Evolutionary conservation across 768 basidiomycete genomes (phyloP).

Genomic region (Pisolithus albus): DNA sequence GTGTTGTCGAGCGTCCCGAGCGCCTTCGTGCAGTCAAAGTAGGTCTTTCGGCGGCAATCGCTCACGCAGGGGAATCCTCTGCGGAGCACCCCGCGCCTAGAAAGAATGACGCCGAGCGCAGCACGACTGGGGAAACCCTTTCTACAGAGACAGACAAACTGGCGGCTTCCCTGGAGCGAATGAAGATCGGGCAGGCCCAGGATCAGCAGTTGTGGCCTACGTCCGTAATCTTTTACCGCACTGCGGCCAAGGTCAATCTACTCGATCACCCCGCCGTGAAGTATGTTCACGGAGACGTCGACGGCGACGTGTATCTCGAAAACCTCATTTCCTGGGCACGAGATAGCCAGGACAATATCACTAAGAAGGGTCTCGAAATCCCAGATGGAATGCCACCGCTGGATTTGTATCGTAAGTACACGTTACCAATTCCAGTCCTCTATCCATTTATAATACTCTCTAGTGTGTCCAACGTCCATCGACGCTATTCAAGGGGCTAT

Average conservation of each 20-base stretch:
- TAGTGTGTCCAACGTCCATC: conserved; percentile 75
- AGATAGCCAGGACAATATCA: conserved; percentile 57
- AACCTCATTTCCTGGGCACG: conserved; percentile 53
- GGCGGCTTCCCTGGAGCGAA: conserved; percentile 38
- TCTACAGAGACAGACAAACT: conserved; percentile 34
- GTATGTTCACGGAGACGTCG: conserved; percentile 66
- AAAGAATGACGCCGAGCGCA: not conserved
- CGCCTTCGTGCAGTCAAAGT: conserved; percentile 77
- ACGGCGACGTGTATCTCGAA: conserved; percentile 59
- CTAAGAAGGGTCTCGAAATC: conserved; percentile 63
- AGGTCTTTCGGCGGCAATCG: conserved; percentile 74
- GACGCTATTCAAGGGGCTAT: conserved; percentile 76
- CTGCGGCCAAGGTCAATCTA: conserved; percentile 48
- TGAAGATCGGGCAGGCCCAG: conserved; percentile 31
- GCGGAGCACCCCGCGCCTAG: not conserved
- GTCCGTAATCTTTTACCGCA: conserved; percentile 44
- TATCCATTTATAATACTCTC: not conserved
- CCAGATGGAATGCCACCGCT: conserved; percentile 65
- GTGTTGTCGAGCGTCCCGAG: conserved; percentile 87
- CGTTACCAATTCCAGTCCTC: not conserved
- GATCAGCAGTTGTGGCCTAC: conserved; percentile 17
- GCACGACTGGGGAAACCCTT: not conserved
- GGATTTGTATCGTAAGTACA: conserved; percentile 70
- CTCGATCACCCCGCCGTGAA: conserved; percentile 59
- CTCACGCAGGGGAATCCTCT: conserved; percentile 50